Evolutionary conservation across 2,329 filamentous ascomycete genomes (phyloP).

Genomic region (Myriangium duriaei): DNA sequence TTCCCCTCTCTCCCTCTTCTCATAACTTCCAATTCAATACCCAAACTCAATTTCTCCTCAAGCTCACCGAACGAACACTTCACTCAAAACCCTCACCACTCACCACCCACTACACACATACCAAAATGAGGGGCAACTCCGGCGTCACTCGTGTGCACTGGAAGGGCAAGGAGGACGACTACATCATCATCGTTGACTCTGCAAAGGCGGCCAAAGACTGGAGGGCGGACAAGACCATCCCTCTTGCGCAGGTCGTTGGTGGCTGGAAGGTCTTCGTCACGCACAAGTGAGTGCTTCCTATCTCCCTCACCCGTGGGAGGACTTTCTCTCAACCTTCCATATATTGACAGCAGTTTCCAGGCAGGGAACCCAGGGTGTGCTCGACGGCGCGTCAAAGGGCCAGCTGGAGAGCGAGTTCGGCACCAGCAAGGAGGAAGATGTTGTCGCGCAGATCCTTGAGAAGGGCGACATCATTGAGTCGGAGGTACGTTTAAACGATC

Average conservation of each 20-base stretch:
- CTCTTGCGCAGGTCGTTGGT: constrained; percentile 73
- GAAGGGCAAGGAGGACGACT: constrained; percentile 63
- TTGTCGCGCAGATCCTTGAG: constrained; percentile 69
- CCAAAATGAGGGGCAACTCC: constrained; percentile 49
- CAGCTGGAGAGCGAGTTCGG: constrained; percentile 79
- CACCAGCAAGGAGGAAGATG: constrained; percentile 64
- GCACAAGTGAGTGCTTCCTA: constrained; percentile 59
- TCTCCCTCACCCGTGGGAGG: not conserved
- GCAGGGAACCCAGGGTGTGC: constrained; percentile 71
- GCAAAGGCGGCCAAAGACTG: constrained; percentile 60
- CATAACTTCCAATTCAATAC: not conserved
- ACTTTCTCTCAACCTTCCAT: not conserved
- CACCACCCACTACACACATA: constrained; percentile 3
- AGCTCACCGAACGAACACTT: not conserved
- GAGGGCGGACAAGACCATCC: constrained; percentile 65
- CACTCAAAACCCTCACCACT: not conserved
- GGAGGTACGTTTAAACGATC: constrained; percentile 42
- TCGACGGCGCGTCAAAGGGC: constrained; percentile 63
- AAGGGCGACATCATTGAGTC: constrained; percentile 56
- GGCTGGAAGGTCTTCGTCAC: constrained; percentile 84
- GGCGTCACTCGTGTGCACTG: constrained; percentile 68
- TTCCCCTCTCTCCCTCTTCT: constrained; percentile 1
- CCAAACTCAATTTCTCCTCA: not conserved
- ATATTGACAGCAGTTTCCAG: constrained; percentile 31
- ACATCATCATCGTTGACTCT: constrained; percentile 53